phyloP scores from a whole-genome alignment of 1,139 yeast species.

The Lodderomyces jiufengensis region DNA sequence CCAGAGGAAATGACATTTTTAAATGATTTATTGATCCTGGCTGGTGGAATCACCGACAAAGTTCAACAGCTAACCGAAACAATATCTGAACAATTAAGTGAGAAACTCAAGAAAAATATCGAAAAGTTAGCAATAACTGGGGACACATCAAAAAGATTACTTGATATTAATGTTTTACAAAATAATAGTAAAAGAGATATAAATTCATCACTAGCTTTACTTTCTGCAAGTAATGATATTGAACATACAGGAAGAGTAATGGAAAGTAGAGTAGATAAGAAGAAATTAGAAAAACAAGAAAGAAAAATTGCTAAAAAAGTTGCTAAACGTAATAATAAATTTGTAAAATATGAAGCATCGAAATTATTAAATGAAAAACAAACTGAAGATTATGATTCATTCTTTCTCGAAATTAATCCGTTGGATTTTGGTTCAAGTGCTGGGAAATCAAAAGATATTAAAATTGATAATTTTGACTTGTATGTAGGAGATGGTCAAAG shows the following conservation, averaged over 20 bases:
- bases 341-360: slow-evolving; percentile 90
- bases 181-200: slow-evolving; percentile 67
- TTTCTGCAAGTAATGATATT: slow-evolving; percentile 77
- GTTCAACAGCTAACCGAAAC: slow-evolving; percentile 46
- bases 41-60: slow-evolving; percentile 70
- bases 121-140: slow-evolving; percentile 67
- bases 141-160: slow-evolving; percentile 76
- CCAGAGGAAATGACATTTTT: slow-evolving; percentile 65
- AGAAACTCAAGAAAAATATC: slow-evolving; percentile 64
- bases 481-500: slow-evolving; percentile 96
- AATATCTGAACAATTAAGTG: slow-evolving; percentile 46
- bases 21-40: slow-evolving; percentile 60
- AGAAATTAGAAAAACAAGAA: slow-evolving; percentile 95
- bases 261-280: slow-evolving; percentile 92
- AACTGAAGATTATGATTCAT: slow-evolving; percentile 83
- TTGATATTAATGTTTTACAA: slow-evolving; percentile 62
- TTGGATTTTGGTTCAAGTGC: slow-evolving; percentile 86
- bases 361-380: slow-evolving; percentile 64
- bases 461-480: slow-evolving; percentile 86
- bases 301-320: slow-evolving; percentile 94
- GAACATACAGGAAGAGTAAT: slow-evolving; percentile 90
- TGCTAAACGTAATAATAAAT: slow-evolving; percentile 86
- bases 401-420: slow-evolving; percentile 93
- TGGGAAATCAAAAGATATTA: slow-evolving; percentile 93
- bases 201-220: slow-evolving; percentile 64